Conservation (phyloP, 495 filamentous ascomycete species). For the Aspergillus biplanus region DNA sequence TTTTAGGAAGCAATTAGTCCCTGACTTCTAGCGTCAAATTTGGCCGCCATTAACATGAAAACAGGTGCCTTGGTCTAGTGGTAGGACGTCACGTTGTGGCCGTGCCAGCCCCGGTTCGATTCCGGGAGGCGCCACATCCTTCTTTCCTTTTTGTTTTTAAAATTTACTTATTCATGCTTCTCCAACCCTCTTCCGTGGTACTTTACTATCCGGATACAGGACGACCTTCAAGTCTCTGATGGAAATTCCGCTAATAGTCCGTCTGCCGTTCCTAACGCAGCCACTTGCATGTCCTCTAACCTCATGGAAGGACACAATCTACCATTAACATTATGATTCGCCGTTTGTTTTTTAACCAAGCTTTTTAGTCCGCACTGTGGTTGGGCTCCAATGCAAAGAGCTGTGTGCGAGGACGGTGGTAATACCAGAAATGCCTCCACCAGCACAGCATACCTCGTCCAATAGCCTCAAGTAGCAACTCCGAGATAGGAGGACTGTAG, state of each 20-base stretch:
- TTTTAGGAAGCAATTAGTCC: neutral
- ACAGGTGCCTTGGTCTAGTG: slow-evolving; percentile 35
- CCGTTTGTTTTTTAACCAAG: slow-evolving; percentile 13
- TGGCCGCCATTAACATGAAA: neutral
- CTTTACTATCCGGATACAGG: too few relatives aligned
- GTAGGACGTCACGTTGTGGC: slow-evolving; percentile 55
- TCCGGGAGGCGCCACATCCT: slow-evolving; percentile 54
- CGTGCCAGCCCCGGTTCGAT: slow-evolving; percentile 83
- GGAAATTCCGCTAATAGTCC: slow-evolving; percentile 12
- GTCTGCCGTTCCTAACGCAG: slow-evolving; percentile 18
- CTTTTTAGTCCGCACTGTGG: slow-evolving; percentile 19
- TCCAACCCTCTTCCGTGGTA: too few relatives aligned
- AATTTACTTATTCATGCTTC: neutral
- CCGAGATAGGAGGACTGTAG: too few relatives aligned
- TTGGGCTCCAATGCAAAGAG: slow-evolving; percentile 3
- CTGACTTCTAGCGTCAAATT: neutral
- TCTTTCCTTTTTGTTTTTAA: slow-evolving; percentile 4
- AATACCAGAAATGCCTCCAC: neutral
- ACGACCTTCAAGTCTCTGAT: neutral
- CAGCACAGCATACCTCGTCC: neutral
- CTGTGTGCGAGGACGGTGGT: neutral
- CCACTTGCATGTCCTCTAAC: slow-evolving; percentile 5
- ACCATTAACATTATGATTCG: neutral
- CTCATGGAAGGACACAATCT: neutral
- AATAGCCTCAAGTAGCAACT: too few relatives aligned